Conservation (phyloP, 2,329 filamentous ascomycete genomes). For the Anthostomella pinea region DNA sequence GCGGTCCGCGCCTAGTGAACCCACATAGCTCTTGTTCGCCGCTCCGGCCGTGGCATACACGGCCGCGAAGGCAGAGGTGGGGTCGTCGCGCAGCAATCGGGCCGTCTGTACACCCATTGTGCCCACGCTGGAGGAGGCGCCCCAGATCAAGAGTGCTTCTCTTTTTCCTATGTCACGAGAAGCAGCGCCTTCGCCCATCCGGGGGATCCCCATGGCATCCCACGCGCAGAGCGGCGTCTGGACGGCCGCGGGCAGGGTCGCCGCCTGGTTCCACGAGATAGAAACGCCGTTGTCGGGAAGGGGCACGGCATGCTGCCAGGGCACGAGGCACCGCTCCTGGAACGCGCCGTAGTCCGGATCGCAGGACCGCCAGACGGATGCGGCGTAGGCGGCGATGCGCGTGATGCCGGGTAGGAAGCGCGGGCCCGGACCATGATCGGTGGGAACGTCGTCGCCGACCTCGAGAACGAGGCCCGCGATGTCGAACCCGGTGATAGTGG, state of each 20-base stretch:
- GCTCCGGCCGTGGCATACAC: constrained; percentile 41
- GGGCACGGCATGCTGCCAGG: constrained; percentile 38
- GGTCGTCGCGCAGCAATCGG: constrained; percentile 34
- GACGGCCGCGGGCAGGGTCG: constrained; percentile 38
- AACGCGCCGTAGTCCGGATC: constrained; percentile 46
- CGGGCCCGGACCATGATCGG: constrained; percentile 10
- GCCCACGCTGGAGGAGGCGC: constrained; percentile 44
- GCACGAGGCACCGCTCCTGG: constrained; percentile 41
- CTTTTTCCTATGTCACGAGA: constrained; percentile 18
- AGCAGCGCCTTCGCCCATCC: constrained; percentile 12
- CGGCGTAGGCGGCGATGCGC: constrained; percentile 38
- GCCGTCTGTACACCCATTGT: constrained; percentile 42
- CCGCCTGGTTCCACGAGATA: constrained; percentile 41
- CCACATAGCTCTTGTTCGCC: constrained; percentile 34
- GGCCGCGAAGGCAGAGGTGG: constrained; percentile 31
- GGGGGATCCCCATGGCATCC: constrained; percentile 36
- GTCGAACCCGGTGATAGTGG: constrained; percentile 42
- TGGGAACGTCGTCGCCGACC: constrained; percentile 38
- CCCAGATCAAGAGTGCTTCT: constrained; percentile 41
- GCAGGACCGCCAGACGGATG: constrained; percentile 40
- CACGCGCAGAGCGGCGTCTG: constrained; percentile 37
- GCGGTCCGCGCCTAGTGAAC: constrained; percentile 34
- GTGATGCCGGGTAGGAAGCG: constrained; percentile 33
- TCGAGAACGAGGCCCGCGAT: constrained; percentile 42
- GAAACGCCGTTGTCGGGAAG: constrained; percentile 30